Conservation (phyloP, 805 yeast genomes). For the Metschnikowia matae region DNA sequence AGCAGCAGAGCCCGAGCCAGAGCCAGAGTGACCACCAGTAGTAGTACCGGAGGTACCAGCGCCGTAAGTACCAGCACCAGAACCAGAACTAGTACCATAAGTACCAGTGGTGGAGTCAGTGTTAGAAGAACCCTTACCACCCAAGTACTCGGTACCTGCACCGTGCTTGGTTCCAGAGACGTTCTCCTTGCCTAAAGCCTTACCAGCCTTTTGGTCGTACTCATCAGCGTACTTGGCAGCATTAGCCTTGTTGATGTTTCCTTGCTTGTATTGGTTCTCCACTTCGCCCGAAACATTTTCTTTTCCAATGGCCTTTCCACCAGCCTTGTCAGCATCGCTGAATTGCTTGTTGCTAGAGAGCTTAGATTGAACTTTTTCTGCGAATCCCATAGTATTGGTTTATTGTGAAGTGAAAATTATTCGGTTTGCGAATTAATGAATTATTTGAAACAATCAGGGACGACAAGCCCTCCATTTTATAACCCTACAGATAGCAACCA, state of each 20-base stretch:
- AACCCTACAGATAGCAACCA: background rate
- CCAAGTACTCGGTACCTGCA: slow-evolving; percentile 25
- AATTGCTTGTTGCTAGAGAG: slow-evolving; percentile 25
- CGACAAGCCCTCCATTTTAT: background rate
- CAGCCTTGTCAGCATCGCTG: slow-evolving; percentile 26
- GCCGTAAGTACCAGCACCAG: slow-evolving; percentile 9
- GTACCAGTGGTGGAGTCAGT: background rate
- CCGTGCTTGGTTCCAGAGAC: slow-evolving; percentile 23
- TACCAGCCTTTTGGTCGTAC: slow-evolving; percentile 24
- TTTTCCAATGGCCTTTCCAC: slow-evolving; percentile 28
- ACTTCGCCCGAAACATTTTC: slow-evolving; percentile 28
- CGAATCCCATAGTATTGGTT: slow-evolving; percentile 30
- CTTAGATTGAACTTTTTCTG: slow-evolving; percentile 33
- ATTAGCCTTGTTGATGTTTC: slow-evolving; percentile 25
- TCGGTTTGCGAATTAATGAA: background rate
- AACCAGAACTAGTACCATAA: slow-evolving; percentile 5
- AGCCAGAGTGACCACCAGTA: background rate
- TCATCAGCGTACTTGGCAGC: slow-evolving; percentile 27
- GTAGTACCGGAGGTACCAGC: slow-evolving; percentile 4
- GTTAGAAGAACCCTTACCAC: slow-evolving; percentile 6
- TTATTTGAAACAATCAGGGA: background rate
- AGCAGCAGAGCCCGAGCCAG: slow-evolving; percentile 9
- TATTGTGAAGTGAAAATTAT: background rate
- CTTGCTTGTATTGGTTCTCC: slow-evolving; percentile 27
- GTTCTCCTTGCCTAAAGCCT: slow-evolving; percentile 13